Evolutionary conservation across 768 basidiomycete genomes (phyloP).

Genomic region (Daedalea quercina): DNA sequence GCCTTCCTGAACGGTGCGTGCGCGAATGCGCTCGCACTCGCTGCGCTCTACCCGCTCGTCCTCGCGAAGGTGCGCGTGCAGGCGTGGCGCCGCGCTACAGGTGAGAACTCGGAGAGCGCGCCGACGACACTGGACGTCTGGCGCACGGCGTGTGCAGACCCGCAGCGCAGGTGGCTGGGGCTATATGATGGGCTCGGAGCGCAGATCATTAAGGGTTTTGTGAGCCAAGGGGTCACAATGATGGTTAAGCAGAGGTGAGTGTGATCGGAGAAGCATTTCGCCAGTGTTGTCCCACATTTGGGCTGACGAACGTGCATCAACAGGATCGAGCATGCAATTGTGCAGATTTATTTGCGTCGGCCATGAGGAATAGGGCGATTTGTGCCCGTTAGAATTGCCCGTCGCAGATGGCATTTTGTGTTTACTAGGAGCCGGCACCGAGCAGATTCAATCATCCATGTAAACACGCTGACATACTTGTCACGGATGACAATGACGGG

Average conservation of each 20-base stretch:
- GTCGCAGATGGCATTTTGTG: background rate
- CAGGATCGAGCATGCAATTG: constrained; percentile 7
- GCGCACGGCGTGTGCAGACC: constrained; percentile 6
- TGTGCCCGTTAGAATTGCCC: background rate
- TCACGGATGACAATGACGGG: no score
- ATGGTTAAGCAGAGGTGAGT: constrained; percentile 47
- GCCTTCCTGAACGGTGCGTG: constrained; percentile 53
- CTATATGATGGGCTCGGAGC: constrained; percentile 49
- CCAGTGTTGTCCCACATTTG: background rate
- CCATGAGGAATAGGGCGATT: background rate
- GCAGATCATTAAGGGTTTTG: constrained; percentile 46
- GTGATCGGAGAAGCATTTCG: background rate
- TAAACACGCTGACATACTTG: no score
- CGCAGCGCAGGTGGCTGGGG: constrained; percentile 16
- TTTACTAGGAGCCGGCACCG: no score
- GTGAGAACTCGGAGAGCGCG: constrained; percentile 13
- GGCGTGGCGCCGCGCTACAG: constrained; percentile 6
- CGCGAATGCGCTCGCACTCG: constrained; percentile 43
- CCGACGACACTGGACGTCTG: constrained; percentile 18
- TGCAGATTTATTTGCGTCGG: background rate
- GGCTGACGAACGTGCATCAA: background rate
- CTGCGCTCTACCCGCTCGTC: constrained; percentile 50
- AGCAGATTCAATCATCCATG: no score
- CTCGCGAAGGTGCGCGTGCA: constrained; percentile 53
- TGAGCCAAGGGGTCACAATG: constrained; percentile 53